Base-by-base conservation (phyloP, 2,329 filamentous ascomycete genomes). In the Thelonectria rubi region DNA sequence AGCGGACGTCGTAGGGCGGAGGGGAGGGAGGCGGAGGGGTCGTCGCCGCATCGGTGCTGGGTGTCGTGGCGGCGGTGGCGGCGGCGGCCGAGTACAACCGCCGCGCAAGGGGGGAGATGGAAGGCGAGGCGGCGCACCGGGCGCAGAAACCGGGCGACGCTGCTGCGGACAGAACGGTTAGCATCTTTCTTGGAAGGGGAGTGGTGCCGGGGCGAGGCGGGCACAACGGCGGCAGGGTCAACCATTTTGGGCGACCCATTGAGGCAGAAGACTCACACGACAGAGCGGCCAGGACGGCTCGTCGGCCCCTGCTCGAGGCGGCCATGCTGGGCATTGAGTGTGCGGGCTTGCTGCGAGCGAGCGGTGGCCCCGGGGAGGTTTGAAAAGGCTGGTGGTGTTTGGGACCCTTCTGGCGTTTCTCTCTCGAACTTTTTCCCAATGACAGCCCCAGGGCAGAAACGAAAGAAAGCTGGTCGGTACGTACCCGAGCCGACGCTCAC, bases 241-340 rank as follows among this genome's bases (percentile, higher is more conserved):
- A n/a, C n/a, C 67, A 69, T 73, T 73, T 72, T 24, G 24, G 65
- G 57, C 34, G 49, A 12, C 42, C 30, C 11, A 15, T 46, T 4
- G 15, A 17, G 32, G 51, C 7, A 15, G 45, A 47, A 39, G 62
- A 56, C 83, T 73, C 72, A 88, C 86, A 79, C 73, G 80, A 79
- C 60, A 88, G 69, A 56, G 83, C 76, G 65, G 79, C 78, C 69
- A 81, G 78, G 61, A 82, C 75, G 73, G 81, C 80, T 72, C 76
- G 80, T 67, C 82, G 75, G 66, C 86, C 84, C 80, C 85, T 84
- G 78, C 85, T 86, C 70, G 84, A 81, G 68, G 83, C 81, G 67
- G 83, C 79, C 86, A 88, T 70, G 72, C 53, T 67, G 62, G 55
- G 39, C 32, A 40, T 26, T 15, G n/a, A 26, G 24, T 18, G 42